Percentiles rank a stretch among this genome's conserved stretches.
Evolutionary conservation across 2,329 filamentous ascomycete species (phyloP).

Genomic region (Fusarium pseudonygamai): DNA sequence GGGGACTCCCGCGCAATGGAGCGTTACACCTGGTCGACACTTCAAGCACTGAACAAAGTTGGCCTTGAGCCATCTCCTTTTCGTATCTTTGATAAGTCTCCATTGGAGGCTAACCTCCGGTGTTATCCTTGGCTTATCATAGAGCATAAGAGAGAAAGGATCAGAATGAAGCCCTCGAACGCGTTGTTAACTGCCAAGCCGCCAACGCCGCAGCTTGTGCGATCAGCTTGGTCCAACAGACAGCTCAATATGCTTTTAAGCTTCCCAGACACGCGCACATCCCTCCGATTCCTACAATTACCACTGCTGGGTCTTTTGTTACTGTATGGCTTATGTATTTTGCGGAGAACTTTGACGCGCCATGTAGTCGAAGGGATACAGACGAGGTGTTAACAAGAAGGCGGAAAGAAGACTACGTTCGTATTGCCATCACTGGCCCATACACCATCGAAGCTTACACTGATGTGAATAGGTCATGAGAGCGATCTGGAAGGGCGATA

Average conservation of each 20-base stretch:
- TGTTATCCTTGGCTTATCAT: slow-evolving; percentile 38
- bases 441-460: background rate
- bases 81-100: background rate
- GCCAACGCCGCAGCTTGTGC: slow-evolving; percentile 30
- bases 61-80: slow-evolving; percentile 8
- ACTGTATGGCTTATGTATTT: slow-evolving; percentile 33
- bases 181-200: slow-evolving; percentile 17
- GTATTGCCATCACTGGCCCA: background rate
- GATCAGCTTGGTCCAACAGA: background rate
- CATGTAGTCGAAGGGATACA: background rate
- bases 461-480: slow-evolving; percentile 19
- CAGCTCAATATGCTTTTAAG: slow-evolving; percentile 19
- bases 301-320: slow-evolving; percentile 18
- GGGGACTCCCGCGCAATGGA: background rate
- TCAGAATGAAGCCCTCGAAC: background rate
- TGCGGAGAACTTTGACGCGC: slow-evolving; percentile 7
- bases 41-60: background rate
- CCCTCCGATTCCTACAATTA: slow-evolving; percentile 24
- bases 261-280: slow-evolving; percentile 13
- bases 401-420: slow-evolving; percentile 10
- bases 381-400: background rate
- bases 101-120: background rate
- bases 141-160: slow-evolving; percentile 26
- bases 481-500: slow-evolving; percentile 31
- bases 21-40: slow-evolving; percentile 19